phyloP scores from a whole-genome alignment of 176 grass and related monocot genomes.

The Cocos nucifera region DNA sequence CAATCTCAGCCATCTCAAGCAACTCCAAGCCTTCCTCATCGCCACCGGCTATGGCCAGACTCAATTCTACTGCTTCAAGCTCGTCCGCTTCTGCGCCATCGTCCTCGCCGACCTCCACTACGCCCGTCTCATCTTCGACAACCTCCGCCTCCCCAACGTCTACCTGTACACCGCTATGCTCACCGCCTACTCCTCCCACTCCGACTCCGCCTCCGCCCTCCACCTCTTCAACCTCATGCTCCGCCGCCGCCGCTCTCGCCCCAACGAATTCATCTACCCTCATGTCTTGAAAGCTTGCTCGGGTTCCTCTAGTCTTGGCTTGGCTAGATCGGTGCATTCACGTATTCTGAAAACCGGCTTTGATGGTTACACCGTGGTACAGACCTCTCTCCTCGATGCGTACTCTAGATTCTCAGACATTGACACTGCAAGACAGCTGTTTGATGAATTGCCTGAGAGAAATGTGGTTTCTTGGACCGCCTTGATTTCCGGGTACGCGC shows the following conservation, averaged over 20 bases:
- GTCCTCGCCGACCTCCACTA: conserved; percentile 50
- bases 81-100: conserved; percentile 57
- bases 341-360: conserved; percentile 49
- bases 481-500: conserved; percentile 50
- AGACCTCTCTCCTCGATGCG: conserved; percentile 51
- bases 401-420: conserved; percentile 58
- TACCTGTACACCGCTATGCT: conserved; percentile 83
- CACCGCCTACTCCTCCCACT: conserved; percentile 29
- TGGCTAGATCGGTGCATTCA: conserved; percentile 44
- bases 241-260: conserved; percentile 22
- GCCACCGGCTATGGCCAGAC: conserved; percentile 35
- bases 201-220: conserved; percentile 22
- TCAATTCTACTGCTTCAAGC: conserved; percentile 70
- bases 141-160: conserved; percentile 44
- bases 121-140: conserved; percentile 66
- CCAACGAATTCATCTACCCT: conserved; percentile 84
- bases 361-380: conserved; percentile 28
- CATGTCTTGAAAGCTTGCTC: conserved; percentile 50
- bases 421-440: conserved; percentile 47
- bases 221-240: conserved; percentile 65
- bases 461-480: conserved; percentile 68
- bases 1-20: conserved; percentile 47
- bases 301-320: conserved; percentile 6
- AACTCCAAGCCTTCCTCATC: conserved; percentile 61
- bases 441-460: conserved; percentile 59